Evolutionary conservation across 1,284 basidiomycete species (phyloP), one percentile per base, ranked within the genome.

Genomic region (Uromyces viciae-fabae): DNA sequence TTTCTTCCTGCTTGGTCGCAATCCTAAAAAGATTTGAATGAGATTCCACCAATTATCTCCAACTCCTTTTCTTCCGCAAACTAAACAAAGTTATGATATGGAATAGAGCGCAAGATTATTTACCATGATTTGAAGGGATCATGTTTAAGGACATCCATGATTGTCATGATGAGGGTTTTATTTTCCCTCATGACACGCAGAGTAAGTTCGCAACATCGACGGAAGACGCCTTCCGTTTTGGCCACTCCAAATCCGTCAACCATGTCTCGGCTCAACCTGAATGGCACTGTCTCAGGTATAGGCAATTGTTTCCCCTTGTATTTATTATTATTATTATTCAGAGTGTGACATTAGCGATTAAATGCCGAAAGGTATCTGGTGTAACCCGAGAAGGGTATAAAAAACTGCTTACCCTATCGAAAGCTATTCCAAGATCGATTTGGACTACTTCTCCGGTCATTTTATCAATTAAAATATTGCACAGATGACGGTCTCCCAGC

Each of bases 381-480:
- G 88, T 94, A 42, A 22, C 38, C 17, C 38, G 19, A 42, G 14
- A 19, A 11, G 56, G 46, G 8, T 68, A 19, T 19, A 22, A 25
- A 71, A 17, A 42, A 52, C 19, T 28, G 81, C 83, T 83, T 77
- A 84, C 84, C 49, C 85, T 94, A 83, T 98, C 97, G 86, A 99
- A 99, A 0, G 95, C 94, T 78, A 98, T 94, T 1, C 96, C 96
- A 42, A 99, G 89, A 86, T 99, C 96, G 76, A 99, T 99, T 85
- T 98, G 93, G 4, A 95, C 90, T 43, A 96, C 89, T 85, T 98
- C 94, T 31, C 96, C 96, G 15, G 90, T 91, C 46, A 86, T 86
- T 81, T 90, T 90, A 86, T 98, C 95, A 80, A 99, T 88, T 62
- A 99, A 88, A 83, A 99, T 97, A 86, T 99, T 99, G 54, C 92